Evolutionary conservation across 176 grass and related monocot species (phyloP).

Genomic region (Phragmites australis): DNA sequence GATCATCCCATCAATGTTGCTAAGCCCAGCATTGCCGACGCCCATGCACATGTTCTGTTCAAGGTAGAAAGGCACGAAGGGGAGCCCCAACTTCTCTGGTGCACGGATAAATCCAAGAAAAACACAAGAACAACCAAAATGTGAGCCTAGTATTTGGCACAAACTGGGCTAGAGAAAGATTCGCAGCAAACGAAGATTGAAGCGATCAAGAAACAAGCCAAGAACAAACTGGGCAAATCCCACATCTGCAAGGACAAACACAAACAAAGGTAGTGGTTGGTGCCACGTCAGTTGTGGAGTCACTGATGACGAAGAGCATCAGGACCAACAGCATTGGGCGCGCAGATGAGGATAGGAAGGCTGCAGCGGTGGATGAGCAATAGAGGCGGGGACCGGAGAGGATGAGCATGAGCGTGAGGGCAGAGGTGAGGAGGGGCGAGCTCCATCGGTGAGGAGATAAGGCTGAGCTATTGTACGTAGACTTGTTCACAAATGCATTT

Average conservation of each 20-base stretch:
- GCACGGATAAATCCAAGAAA: neutral
- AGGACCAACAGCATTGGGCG: conserved; percentile 38
- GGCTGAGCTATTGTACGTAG: no score
- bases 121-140: neutral
- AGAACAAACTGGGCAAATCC: no score
- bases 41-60: conserved; percentile 52
- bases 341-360: neutral
- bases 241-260: no score
- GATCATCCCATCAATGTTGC: conserved; percentile 13
- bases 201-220: no score
- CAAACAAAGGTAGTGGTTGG: conserved; percentile 59
- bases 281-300: conserved; percentile 68
- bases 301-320: conserved; percentile 59
- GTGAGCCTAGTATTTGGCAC: neutral
- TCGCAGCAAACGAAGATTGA: no score
- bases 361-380: neutral
- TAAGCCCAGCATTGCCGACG: neutral
- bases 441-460: no score
- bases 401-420: no score
- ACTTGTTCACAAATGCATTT: no score
- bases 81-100: conserved; percentile 67
- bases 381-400: neutral
- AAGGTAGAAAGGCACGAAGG: conserved; percentile 71
- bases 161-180: no score
- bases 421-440: no score